Conservation (phyloP, 352 stramenopile species). For the Phytophthora agathidicida region DNA sequence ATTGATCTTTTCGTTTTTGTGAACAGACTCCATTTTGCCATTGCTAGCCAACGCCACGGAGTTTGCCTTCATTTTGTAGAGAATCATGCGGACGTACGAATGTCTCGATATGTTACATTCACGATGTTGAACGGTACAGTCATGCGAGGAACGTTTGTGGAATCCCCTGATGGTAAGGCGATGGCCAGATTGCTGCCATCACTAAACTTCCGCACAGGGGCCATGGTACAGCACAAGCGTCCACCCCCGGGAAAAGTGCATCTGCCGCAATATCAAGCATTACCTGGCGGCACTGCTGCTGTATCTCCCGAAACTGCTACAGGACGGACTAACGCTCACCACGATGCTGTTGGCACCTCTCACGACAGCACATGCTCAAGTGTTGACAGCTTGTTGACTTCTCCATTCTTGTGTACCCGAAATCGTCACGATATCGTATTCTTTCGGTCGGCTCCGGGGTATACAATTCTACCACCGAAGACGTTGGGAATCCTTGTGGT, state of each 20-base stretch:
- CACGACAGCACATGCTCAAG: slow-evolving; percentile 37
- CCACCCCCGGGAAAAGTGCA: slow-evolving; percentile 8
- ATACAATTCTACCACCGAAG: slow-evolving; percentile 62
- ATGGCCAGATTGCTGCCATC: slow-evolving; percentile 71
- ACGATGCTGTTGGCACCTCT: slow-evolving; percentile 19
- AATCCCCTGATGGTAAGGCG: slow-evolving; percentile 49
- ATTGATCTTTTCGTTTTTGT: neutral
- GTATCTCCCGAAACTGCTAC: slow-evolving; percentile 23
- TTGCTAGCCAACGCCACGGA: slow-evolving; percentile 73
- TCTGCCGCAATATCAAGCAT: slow-evolving; percentile 22
- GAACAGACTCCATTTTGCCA: slow-evolving; percentile 76
- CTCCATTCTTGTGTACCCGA: slow-evolving; percentile 56
- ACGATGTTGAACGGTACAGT: slow-evolving; percentile 56
- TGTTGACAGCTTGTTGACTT: slow-evolving; percentile 56
- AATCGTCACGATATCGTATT: slow-evolving; percentile 72
- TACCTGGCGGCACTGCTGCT: slow-evolving; percentile 13
- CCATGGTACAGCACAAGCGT: slow-evolving; percentile 29
- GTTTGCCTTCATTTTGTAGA: slow-evolving; percentile 71
- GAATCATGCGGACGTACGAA: slow-evolving; percentile 65
- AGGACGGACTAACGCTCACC: slow-evolving; percentile 14
- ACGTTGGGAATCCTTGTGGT: slow-evolving; percentile 66
- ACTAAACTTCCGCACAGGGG: slow-evolving; percentile 47
- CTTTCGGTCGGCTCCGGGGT: slow-evolving; percentile 69
- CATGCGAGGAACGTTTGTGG: slow-evolving; percentile 66
- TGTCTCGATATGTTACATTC: slow-evolving; percentile 66